Evolutionary conservation across 208 protist genomes (phyloP), one percentile per base, ranked within the genome.

Genomic region (Phytomonas serpens): DNA sequence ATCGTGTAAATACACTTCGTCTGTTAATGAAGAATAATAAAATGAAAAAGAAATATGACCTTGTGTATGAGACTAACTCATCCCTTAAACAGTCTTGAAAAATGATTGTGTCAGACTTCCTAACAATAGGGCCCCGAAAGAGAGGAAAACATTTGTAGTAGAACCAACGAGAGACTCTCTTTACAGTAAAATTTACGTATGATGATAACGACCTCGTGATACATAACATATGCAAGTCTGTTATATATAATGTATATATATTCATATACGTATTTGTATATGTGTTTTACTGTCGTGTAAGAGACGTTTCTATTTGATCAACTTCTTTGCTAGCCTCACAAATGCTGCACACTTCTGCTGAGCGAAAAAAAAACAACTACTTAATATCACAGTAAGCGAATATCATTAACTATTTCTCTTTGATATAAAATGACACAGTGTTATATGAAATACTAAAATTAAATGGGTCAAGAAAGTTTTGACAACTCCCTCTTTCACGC

Each of bases 1-100:
- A 57, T 36, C 16, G 47, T 57, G 16, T 27, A 1, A 57, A 27
- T 57, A 27, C 47, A 27, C 47, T 27, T 57, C 27, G 34, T 36
- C 34, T 7, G 64, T 32, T 7, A 27, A 70, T 66, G 5, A 23
- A 27, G 23, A 70, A 47, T 72, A 61, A 36, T 19, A 38, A 38
- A 69, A n/a, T 71, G 14, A 70, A 29, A 70, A 47, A 34, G 69
- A 40, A 11, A 74, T 64, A 33, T 13, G 19, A 27, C 5, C 47
- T 57, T 57, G 19, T 9, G 47, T 57, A 23, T 27, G 47, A 57
- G 0, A 27, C 47, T 57, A 57, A 57, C 47, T 57, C 5, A 27
- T 57, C 47, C 47, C 47, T 57, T 4, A 6, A 57, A 57, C 7
- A 57, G 47, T 23, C 16, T 7, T 57, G 47, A 57, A 57, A 57